Conservation (phyloP, 2,329 filamentous ascomycete genomes). For the Amylocarpus encephaloides region DNA sequence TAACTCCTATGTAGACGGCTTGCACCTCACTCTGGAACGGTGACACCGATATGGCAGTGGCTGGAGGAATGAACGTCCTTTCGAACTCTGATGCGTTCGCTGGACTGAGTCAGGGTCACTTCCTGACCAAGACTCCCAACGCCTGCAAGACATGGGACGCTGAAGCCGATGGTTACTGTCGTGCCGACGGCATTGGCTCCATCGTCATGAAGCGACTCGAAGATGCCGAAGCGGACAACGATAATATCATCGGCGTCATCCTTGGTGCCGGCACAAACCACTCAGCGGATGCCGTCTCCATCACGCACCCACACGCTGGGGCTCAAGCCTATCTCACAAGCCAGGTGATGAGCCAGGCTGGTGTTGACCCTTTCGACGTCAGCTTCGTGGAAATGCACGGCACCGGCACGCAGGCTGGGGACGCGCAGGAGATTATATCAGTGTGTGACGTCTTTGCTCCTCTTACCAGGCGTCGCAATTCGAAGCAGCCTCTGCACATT, state of each 20-base stretch:
- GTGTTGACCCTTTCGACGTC: conserved; percentile 67
- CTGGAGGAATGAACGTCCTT: conserved; percentile 20
- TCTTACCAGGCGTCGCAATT: conserved; percentile 37
- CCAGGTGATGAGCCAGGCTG: conserved; percentile 62
- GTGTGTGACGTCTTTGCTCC: conserved; percentile 61
- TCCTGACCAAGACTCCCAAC: conserved; percentile 36
- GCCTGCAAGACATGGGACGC: conserved; percentile 42
- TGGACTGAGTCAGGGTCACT: conserved; percentile 15
- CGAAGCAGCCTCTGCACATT: conserved; percentile 21
- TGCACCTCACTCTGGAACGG: conserved; percentile 17
- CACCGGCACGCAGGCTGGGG: conserved; percentile 77
- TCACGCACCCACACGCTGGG: conserved; percentile 72
- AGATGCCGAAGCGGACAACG: conserved; percentile 42
- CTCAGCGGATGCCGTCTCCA: conserved; percentile 71
- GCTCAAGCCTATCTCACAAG: conserved; percentile 68
- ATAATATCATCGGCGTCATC: conserved; percentile 47
- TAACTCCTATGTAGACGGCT: conserved; percentile 8
- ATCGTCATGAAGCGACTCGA: conserved; percentile 43
- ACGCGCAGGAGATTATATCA: conserved; percentile 72
- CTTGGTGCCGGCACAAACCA: conserved; percentile 71
- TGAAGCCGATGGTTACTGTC: conserved; percentile 45
- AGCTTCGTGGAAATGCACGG: conserved; percentile 84
- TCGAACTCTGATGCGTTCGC: conserved; percentile 25
- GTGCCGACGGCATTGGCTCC: conserved; percentile 41
- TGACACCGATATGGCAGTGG: conserved; percentile 17